Percentiles rank a stretch among this genome's conserved stretches.
phyloP scores from a whole-genome alignment of 768 basidiomycete species.

The Coprinopsis strossmayeri region DNA sequence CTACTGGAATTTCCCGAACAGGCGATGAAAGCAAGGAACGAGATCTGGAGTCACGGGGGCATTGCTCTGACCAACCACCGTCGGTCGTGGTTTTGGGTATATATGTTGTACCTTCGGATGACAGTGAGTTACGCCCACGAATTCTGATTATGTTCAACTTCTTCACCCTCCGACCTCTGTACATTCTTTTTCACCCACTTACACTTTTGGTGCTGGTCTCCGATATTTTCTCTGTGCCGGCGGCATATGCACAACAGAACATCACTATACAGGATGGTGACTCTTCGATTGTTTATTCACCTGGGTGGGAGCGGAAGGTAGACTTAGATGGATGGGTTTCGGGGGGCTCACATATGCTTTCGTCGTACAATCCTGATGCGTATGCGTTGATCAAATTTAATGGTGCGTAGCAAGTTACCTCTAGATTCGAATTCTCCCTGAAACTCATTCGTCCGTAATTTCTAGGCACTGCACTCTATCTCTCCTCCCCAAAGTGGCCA shows the following conservation, averaged over 20 bases:
- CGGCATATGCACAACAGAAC: constrained; percentile 5
- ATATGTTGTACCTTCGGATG: not conserved
- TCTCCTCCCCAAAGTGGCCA: constrained; percentile 33
- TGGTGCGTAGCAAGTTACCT: not conserved
- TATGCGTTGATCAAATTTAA: constrained; percentile 8
- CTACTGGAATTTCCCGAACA: too few species aligned
- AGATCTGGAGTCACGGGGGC: too few species aligned
- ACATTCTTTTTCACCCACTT: not conserved
- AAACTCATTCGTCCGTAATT: not conserved
- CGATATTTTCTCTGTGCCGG: not conserved
- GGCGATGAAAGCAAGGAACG: too few species aligned
- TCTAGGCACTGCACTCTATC: constrained; percentile 31
- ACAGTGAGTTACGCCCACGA: not conserved
- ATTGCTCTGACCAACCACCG: too few species aligned
- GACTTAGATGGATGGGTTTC: not conserved
- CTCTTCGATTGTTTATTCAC: constrained; percentile 4
- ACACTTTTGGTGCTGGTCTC: not conserved
- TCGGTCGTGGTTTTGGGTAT: not conserved
- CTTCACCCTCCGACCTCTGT: not conserved
- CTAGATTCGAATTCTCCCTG: not conserved
- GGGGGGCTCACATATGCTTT: not conserved
- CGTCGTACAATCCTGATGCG: not conserved
- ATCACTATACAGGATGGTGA: constrained; percentile 10
- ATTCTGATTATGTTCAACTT: not conserved
- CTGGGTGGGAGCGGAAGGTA: not conserved